phyloP scores from a whole-genome alignment of 169 alveolate genomes.

The Eimeria praecox region DNA sequence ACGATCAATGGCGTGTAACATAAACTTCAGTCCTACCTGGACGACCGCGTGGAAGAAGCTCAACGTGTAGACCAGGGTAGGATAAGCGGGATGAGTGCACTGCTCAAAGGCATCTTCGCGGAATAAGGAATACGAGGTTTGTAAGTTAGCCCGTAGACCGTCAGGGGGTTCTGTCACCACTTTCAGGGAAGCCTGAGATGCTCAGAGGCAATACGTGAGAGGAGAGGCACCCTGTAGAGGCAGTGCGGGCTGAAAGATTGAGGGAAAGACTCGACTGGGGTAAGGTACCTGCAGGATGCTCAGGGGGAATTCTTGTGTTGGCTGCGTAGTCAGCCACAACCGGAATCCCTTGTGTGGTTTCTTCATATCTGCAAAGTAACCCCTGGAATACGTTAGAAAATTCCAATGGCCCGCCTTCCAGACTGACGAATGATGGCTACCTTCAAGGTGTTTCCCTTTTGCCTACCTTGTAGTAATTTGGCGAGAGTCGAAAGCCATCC shows the following conservation, averaged over 20 bases:
- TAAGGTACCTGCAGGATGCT: constrained; percentile 90
- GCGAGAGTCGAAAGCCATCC: constrained; percentile 96
- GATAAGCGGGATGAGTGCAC: constrained; percentile 93
- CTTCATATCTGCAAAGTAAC: constrained; percentile 82
- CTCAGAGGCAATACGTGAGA: neutral
- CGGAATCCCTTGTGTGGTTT: constrained; percentile 96
- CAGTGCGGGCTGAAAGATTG: neutral
- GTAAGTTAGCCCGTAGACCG: constrained; percentile 96
- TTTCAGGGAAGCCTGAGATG: constrained; percentile 92
- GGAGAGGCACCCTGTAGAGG: neutral
- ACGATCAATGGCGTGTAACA: neutral
- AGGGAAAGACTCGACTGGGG: neutral
- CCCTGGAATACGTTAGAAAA: neutral
- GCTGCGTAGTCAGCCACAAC: constrained; percentile 97
- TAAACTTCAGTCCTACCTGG: constrained; percentile 75
- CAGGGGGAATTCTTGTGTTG: constrained; percentile 96
- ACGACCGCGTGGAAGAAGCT: constrained; percentile 97
- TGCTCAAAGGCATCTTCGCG: constrained; percentile 91
- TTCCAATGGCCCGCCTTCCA: neutral
- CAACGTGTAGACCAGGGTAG: constrained; percentile 93
- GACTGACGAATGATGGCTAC: neutral
- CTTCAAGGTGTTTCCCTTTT: neutral
- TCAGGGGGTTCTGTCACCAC: constrained; percentile 98
- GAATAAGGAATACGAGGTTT: constrained; percentile 91
- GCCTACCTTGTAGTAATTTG: constrained; percentile 89